Evolutionary conservation across 2,329 filamentous ascomycete species (phyloP), one percentile per base, ranked within the genome.

Genomic region (Stagonosporopsis cucurbitacearum): DNA sequence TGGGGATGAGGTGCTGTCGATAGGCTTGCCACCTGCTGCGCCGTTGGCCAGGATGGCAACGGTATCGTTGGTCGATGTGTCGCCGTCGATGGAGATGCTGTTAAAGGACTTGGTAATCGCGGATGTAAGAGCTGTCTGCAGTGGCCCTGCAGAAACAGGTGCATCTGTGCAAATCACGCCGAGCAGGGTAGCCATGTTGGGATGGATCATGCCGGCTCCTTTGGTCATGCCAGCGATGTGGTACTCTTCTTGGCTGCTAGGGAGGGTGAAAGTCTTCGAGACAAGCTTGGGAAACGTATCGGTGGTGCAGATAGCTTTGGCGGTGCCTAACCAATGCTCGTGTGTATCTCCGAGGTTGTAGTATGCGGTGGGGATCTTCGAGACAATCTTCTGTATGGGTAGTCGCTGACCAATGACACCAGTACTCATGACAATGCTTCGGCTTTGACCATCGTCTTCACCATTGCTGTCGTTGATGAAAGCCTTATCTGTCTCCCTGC

Each of bases 201-300:
- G 95, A 73, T 97, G 93, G 75, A 99, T 96, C 95, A 99, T 99
- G 71, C 95, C 95, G 5, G 95, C 95, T 54, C 95, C 95, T 80
- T 99, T 99, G 70, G 94, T 96, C 86, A 96, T 96, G 66, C 95
- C 95, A 12, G 91, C 92, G 45, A 99, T 89, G 66, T 85, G 84
- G 79, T 96, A 99, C 74, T 89, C 87, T 45, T 82, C 82, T 0
- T 90, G 86, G 4, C 90, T 90, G 1, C 90, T 93, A 4, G 95
- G 93, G 28, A 99, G 86, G 25, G 82, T 87, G 78, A 98, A 99
- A 13, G 87, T 86, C 65, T 85, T 87, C 19, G 93, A 97, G 66
- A 94, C 82, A 62, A 99, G 88, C 79, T 99, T 99, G 56, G 95
- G 95, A 76, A 99, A 99, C 3, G 95, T 98, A 78, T 99, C 95